Evolutionary conservation across 83 land plant genomes (phyloP), one percentile per base, ranked within the genome.

Genomic region (Diphasiastrum complanatum): DNA sequence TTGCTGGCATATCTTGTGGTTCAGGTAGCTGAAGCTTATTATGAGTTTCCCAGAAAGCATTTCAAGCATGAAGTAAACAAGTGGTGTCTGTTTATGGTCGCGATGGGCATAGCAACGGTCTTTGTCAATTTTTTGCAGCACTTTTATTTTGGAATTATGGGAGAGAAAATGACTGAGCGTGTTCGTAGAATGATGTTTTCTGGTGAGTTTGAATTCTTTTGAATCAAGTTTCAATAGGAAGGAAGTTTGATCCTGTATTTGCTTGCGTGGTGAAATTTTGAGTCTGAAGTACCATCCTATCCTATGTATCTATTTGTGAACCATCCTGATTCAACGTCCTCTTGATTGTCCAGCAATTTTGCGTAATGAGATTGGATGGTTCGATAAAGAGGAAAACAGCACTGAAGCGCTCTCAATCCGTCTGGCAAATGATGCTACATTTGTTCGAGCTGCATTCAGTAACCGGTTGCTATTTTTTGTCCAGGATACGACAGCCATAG

Each of bases 141-240:
- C 51, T 93, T 93, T 72, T 93, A 93, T 68, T 93, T 93, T 67
- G 99, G 99, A 22, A 93, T 93, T 18, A 93, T 93, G 99, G 99
- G 99, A 41, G 99, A 93, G 66, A 93, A 93, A 60, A 93, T 93
- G 99, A 93, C 99, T 27, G 99, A 93, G 56, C 84, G 99, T 32
- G 83, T 93, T 32, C 73, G 99, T 27, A 81, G 99, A 63, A 84
- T 93, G 86, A 93, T 93, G 99, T 93, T 93, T 72, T 93, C 99
- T 78, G 99, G 99, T 93, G 32, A 28, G 5, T 64, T 35, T 34
- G n/a, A n/a, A n/a, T n/a, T n/a, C n/a, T n/a, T n/a, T n/a, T n/a
- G n/a, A n/a, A n/a, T n/a, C n/a, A n/a, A n/a, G n/a, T n/a, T n/a
- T n/a, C n/a, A n/a, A n/a, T n/a, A n/a, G n/a, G n/a, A 41, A 41